Evolutionary conservation across 1,284 basidiomycete genomes (phyloP), one percentile per base, ranked within the genome.

Genomic region (Moesziomyces parantarcticus): DNA sequence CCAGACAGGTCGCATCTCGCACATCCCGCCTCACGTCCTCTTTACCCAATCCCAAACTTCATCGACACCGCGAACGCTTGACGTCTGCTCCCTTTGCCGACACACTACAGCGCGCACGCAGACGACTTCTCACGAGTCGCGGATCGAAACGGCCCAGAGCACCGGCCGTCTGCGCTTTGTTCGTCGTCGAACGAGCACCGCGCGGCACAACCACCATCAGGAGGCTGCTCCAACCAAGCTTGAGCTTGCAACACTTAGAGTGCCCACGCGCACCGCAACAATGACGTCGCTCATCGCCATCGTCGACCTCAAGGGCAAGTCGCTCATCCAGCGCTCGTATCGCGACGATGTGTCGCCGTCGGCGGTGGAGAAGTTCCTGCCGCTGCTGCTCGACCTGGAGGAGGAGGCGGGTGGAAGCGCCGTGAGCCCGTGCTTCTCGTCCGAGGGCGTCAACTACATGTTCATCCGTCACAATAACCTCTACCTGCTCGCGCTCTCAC

Each of bases 391-490:
- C 52, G 97, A 99, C 40, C 91, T 98, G 84, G 97, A 99, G 85
- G 97, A 99, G 86, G 97, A 99, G 70, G 92, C 93, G 32, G 79
- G 93, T 91, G 82, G 92, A 93, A 72, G 69, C 36, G 80, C 82
- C 10, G 74, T 83, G 39, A 94, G 92, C 14, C 97, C 97, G 2
- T 99, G 96, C 86, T 94, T 99, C 87, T 92, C 94, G 1, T 77
- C 67, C 46, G 80, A 79, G 48, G 83, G 78, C 50, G 77, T 99
- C 86, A 98, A 98, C 85, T 99, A 96, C 86, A 93, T 98, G 91
- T 95, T 98, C 84, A 97, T 99, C 81, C 89, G 96, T 40, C 96
- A 98, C 86, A 97, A 94, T 68, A 99, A 99, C 85, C 88, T 99
- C 10, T 99, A 99, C 84, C 88, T 99, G 45, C 90, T 99, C 47